These are phyloP conservation scores for Dalbergia oliveri DNA, from an alignment of 306 rosid species.

Conservation along the genomic window DNA sequence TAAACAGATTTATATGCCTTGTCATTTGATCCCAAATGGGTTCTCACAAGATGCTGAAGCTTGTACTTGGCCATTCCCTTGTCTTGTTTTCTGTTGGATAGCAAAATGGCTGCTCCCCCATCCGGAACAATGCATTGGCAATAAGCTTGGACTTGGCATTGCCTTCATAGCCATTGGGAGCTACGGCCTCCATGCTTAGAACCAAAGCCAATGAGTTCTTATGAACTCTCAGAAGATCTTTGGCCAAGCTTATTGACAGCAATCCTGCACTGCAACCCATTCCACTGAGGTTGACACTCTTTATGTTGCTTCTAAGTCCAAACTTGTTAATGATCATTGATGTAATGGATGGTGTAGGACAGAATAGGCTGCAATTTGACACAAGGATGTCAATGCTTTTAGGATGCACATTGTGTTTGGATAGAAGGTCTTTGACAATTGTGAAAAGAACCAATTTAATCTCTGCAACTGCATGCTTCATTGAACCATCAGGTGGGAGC, in stretches of 20 bases:
- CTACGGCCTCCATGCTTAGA: conserved; percentile 71
- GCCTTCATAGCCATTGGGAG: conserved; percentile 66
- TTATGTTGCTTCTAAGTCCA: conserved; percentile 69
- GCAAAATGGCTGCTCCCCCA: conserved; percentile 81
- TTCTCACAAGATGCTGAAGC: conserved; percentile 72
- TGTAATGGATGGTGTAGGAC: conserved; percentile 78
- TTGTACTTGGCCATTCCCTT: conserved; percentile 60
- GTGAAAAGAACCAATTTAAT: conserved; percentile 65
- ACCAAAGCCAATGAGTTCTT: conserved; percentile 68
- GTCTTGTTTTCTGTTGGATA: conserved; percentile 67
- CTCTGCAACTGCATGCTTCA: conserved; percentile 46
- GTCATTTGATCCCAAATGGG: conserved; percentile 66
- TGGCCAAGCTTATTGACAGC: conserved; percentile 65
- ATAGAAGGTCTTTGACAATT: conserved; percentile 57
- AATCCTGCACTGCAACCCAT: conserved; percentile 89
- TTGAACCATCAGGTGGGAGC: conserved; percentile 53
- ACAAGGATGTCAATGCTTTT: conserved; percentile 76
- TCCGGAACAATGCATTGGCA: conserved; percentile 67
- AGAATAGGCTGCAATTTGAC: conserved; percentile 75
- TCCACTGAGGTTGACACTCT: conserved; percentile 68
- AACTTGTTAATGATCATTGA: conserved; percentile 72
- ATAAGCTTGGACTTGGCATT: conserved; percentile 66
- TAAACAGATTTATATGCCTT: conserved; percentile 65
- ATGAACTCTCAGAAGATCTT: conserved; percentile 70
- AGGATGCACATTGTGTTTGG: conserved; percentile 63